A percentile compares a stretch with the other conserved stretches of the same genome.
Conservation (phyloP, 805 yeast genomes). For the Wickerhamomyces sydowiorum region DNA sequence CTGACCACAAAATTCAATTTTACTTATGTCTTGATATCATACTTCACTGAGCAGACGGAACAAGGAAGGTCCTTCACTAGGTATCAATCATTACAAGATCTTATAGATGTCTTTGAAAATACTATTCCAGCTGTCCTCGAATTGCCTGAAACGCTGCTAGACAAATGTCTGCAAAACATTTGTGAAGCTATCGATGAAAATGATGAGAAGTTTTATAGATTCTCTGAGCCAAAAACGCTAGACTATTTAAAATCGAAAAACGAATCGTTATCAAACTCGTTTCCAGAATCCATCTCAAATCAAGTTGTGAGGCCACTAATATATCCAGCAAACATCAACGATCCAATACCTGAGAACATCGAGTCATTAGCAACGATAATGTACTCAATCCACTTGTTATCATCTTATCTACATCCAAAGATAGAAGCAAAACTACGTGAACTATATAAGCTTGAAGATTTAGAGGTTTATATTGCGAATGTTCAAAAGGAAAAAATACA, state of each 20-base stretch:
- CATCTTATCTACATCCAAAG: constrained; percentile 33
- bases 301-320: constrained; percentile 20
- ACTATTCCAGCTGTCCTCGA: constrained; percentile 6
- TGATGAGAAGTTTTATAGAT: constrained; percentile 40
- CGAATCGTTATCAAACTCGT: constrained; percentile 24
- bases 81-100: constrained; percentile 35
- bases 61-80: constrained; percentile 25
- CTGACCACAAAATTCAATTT: constrained; percentile 36
- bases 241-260: constrained; percentile 35
- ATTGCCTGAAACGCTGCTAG: constrained; percentile 10
- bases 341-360: constrained; percentile 29
- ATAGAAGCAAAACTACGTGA: constrained; percentile 21
- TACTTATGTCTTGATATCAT: constrained; percentile 32
- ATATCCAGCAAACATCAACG: constrained; percentile 23
- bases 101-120: constrained; percentile 31
- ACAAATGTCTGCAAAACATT: constrained; percentile 23
- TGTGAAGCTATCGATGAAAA: constrained; percentile 37
- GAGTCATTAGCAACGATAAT: constrained; percentile 30
- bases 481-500: constrained; percentile 16
- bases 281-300: constrained; percentile 32
- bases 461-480: constrained; percentile 23
- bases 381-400: constrained; percentile 41
- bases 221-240: constrained; percentile 33
- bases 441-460: constrained; percentile 24
- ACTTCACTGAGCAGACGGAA: constrained; percentile 24